Base-by-base conservation (phyloP, 2,329 filamentous ascomycete genomes). In the Aspergillus vadensis region DNA sequence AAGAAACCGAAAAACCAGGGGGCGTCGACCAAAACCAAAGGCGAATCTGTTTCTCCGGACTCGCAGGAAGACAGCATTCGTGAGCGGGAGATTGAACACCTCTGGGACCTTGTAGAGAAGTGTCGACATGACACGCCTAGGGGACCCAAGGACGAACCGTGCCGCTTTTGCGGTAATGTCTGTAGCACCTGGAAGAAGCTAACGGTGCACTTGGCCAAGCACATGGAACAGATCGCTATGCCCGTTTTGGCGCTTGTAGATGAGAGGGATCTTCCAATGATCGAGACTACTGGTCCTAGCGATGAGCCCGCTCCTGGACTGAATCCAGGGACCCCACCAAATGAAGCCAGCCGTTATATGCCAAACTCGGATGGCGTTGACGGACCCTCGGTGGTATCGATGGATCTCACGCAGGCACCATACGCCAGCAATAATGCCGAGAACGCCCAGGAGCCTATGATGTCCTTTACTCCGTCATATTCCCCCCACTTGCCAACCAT, bases 181-280 rank as follows among this genome's bases (percentile, higher is more conserved):
- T 93, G 92, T 74, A 86, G 85, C 36, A 91, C 87, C 41, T 97
- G 92, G 92, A 97, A 96, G 82, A 96, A 96, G 78, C 80, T 97
- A 62, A 96, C 91, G 0, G 91, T 95, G n/a, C 93, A 97, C 76
- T 78, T 97, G 72, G 92, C 92, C 53, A 94, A 94, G 75, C 93
- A 97, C 74, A 95, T 97, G 92, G 92, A 97, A 75, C 88, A 92
- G 66, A 90, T 97, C 71, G 91, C 91, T 69, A 85, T 97, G 71
- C 92, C 93, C 0, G 86, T 97, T 32, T 80, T 96, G 58, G 73
- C 76, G 53, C 71, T 84, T 48, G 79, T 81, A 43, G 76, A 75
- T 55, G 77, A 81, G 60, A 73, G 76, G 61, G 73, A 76, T 43
- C 69, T 80, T 48, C 71, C 74, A 15, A 52, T 61, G 44, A 58